These are phyloP conservation scores for Brassica cretica DNA, from an alignment of 345 rosid genomes.

Conservation along the genomic window DNA sequence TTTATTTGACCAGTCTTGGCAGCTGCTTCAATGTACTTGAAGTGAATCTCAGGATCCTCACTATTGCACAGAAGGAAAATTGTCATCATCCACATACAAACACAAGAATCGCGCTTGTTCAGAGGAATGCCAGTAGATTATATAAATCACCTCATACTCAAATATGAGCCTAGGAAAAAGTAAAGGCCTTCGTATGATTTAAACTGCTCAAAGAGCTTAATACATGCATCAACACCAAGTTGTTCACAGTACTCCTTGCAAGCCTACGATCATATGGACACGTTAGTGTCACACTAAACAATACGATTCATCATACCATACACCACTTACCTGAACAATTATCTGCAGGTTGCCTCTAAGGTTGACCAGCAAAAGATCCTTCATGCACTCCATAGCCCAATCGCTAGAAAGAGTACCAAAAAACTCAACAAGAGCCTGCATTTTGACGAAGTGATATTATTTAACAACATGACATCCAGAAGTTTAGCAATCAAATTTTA, in stretches of 20 bases:
- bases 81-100: constrained; percentile 15
- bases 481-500: neutral
- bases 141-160: constrained; percentile 79
- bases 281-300: constrained; percentile 22
- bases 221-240: constrained; percentile 91
- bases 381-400: constrained; percentile 99
- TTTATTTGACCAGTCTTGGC: constrained; percentile 95
- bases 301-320: constrained; percentile 15
- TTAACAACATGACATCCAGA: constrained; percentile 11
- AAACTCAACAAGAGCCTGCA: constrained; percentile 95
- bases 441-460: constrained; percentile 20
- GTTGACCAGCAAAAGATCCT: constrained; percentile 94
- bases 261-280: constrained; percentile 53
- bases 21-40: constrained; percentile 97
- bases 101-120: constrained; percentile 15
- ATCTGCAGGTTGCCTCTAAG: constrained; percentile 96
- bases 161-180: constrained; percentile 93
- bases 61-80: constrained; percentile 43
- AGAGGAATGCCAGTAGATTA: constrained; percentile 18
- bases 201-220: constrained; percentile 95
- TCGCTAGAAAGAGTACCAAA: constrained; percentile 97
- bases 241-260: constrained; percentile 99
- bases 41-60: constrained; percentile 98
- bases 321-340: constrained; percentile 77
- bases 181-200: constrained; percentile 97